Base-by-base conservation (phyloP, 345 rosid species). In the Salix koriyanagi region DNA sequence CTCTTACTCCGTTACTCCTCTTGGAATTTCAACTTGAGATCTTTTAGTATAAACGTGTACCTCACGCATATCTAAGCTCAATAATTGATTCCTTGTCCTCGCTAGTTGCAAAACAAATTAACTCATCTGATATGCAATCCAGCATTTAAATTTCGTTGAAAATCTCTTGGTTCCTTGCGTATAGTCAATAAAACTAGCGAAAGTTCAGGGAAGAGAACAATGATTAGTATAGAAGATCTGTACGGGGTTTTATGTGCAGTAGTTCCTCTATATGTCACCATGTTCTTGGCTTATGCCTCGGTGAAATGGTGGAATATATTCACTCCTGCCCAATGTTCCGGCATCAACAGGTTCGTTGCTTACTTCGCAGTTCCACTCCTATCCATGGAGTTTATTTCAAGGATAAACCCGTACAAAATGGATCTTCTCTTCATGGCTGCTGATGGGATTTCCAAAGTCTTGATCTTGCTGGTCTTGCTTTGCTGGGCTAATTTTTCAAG, bases 291-390 rank as follows among this genome's bases (percentile, higher is more conserved):
- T n/a, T 82, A 81, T 52, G 78, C 39, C 23, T 81, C 83, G 1
- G 80, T 81, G 34, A 72, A 73, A 62, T 81, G 83, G 80, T 77
- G 80, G 83, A 81, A 67, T 41, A 64, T 80, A 28, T 80, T 80
- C 80, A 71, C 79, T 26, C 83, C 84, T 0, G 81, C 70, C n/a
- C 84, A 82, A 25, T 82, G 84, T 25, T 68, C 79, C 4, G 84
- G 84, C 1, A 82, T 82, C 79, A 82, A 81, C 75, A 73, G 78
- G 50, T 81, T 81, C 25, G 84, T 81, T 7, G 84, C 84, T 7
- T 67, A 73, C 68, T 82, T 82, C 12, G 78, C 84, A 4, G 79
- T 82, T 32, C 84, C 84, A 1, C 81, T 82, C 41, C 79, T 82
- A 44, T 82, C 84, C 21, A 68, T 82, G 54, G 71, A 82, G 67